Evolutionary conservation across 306 rosid genomes (phyloP).

Genomic region (Glycine latifolia): DNA sequence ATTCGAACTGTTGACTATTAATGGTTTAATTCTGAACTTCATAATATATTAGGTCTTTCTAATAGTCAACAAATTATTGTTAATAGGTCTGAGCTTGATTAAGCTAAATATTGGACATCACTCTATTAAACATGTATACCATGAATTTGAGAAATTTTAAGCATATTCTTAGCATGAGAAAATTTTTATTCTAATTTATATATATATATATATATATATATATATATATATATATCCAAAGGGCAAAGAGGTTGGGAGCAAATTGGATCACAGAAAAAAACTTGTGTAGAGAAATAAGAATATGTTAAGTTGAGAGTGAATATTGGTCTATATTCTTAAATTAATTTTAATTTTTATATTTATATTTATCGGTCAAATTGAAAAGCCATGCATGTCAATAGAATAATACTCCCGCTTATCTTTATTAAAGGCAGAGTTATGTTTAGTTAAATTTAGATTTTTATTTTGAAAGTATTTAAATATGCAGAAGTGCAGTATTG

Average conservation of each 20-base stretch:
- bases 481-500: constrained; percentile 18
- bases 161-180: background rate
- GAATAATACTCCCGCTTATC: background rate
- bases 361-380: background rate
- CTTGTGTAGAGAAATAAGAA: constrained; percentile 15
- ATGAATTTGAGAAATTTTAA: constrained; percentile 33
- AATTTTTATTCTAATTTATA: background rate
- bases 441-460: background rate
- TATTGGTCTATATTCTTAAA: background rate
- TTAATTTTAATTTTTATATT: constrained; percentile 3
- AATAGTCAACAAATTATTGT: constrained; percentile 32
- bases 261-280: constrained; percentile 6
- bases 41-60: constrained; percentile 32
- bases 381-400: background rate
- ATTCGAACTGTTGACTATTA: constrained; percentile 30
- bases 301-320: background rate
- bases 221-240: too few relatives aligned
- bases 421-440: background rate
- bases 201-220: too few relatives aligned
- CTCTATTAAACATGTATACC: background rate
- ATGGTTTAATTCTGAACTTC: constrained; percentile 36
- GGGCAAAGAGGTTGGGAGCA: background rate
- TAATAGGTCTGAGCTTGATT: constrained; percentile 8
- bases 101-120: constrained; percentile 23
- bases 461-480: background rate